phyloP scores from a whole-genome alignment of 192 early-diverging fungal species.

The Rhizophagus prolifer region DNA sequence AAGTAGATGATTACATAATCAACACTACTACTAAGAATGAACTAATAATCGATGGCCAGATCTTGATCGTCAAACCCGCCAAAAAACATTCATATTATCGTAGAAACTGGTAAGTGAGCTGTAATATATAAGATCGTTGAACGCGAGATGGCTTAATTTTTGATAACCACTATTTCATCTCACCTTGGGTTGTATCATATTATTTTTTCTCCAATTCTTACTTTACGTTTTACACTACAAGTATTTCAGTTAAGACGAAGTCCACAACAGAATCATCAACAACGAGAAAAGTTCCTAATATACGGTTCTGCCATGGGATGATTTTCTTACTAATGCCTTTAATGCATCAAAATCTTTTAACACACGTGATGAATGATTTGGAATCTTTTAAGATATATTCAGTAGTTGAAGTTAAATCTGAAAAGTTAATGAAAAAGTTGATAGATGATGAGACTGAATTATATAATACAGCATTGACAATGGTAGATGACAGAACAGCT shows the following conservation, averaged over 20 bases:
- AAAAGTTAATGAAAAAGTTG: conserved; percentile 3
- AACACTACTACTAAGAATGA: too few relatives aligned
- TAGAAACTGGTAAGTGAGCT: too few relatives aligned
- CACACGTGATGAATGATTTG: not conserved
- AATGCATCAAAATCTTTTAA: not conserved
- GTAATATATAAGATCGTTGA: too few relatives aligned
- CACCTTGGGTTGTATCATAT: too few relatives aligned
- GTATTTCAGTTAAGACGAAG: conserved; percentile 7
- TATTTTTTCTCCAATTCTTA: too few relatives aligned
- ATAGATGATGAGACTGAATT: conserved; percentile 6
- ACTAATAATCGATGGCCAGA: too few relatives aligned
- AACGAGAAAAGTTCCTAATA: conserved; percentile 14
- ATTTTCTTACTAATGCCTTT: conserved; percentile 25
- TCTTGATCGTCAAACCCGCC: too few relatives aligned
- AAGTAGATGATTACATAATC: too few relatives aligned
- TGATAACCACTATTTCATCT: too few relatives aligned
- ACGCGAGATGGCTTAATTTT: too few relatives aligned
- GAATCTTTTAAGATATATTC: not conserved
- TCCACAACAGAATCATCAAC: not conserved
- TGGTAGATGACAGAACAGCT: not conserved
- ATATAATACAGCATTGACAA: conserved; percentile 17
- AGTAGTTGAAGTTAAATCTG: conserved; percentile 18
- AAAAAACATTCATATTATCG: too few relatives aligned
- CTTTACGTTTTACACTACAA: too few relatives aligned
- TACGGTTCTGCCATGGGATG: conserved; percentile 13